A percentile compares a stretch with the other conserved stretches of the same genome.
Conservation (phyloP, 768 basidiomycete species). For the Russula dissimulans region DNA sequence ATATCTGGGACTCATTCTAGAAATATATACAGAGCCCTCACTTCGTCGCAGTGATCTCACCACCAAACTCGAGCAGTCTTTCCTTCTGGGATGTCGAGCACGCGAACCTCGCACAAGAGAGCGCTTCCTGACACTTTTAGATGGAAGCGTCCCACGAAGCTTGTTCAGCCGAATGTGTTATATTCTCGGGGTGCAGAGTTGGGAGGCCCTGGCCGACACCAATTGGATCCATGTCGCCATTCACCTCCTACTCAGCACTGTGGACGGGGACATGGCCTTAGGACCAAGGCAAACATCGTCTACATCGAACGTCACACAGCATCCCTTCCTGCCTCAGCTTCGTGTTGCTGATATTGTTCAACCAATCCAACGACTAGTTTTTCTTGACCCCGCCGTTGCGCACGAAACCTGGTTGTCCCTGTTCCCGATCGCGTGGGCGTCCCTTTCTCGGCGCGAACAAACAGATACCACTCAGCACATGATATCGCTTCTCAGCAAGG, state of each 20-base stretch:
- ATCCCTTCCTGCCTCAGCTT: conserved; percentile 36
- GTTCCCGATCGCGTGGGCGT: conserved; percentile 81
- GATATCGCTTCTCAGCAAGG: conserved; percentile 84
- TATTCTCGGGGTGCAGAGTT: conserved; percentile 86
- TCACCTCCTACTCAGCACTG: conserved; percentile 78
- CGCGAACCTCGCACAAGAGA: conserved; percentile 71
- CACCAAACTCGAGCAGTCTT: conserved; percentile 84
- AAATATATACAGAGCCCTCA: conserved; percentile 83
- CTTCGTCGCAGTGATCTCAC: conserved; percentile 91
- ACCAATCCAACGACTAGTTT: conserved; percentile 75
- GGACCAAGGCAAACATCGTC: conserved; percentile 35
- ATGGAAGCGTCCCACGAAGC: conserved; percentile 78
- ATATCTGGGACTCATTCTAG: conserved; percentile 84
- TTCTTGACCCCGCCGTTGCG: conserved; percentile 65
- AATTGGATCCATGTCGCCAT: conserved; percentile 93
- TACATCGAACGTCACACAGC: conserved; percentile 25
- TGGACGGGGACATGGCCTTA: conserved; percentile 37
- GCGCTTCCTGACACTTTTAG: conserved; percentile 83
- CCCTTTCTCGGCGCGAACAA: conserved; percentile 81
- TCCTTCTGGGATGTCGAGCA: conserved; percentile 84
- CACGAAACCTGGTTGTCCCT: conserved; percentile 82
- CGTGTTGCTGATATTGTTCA: conserved; percentile 49
- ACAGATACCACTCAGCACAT: conserved; percentile 81
- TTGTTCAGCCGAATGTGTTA: conserved; percentile 78
- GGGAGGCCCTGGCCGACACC: conserved; percentile 86